phyloP scores from a whole-genome alignment of 305 asterid species.

The Fraxinus latifolia region DNA sequence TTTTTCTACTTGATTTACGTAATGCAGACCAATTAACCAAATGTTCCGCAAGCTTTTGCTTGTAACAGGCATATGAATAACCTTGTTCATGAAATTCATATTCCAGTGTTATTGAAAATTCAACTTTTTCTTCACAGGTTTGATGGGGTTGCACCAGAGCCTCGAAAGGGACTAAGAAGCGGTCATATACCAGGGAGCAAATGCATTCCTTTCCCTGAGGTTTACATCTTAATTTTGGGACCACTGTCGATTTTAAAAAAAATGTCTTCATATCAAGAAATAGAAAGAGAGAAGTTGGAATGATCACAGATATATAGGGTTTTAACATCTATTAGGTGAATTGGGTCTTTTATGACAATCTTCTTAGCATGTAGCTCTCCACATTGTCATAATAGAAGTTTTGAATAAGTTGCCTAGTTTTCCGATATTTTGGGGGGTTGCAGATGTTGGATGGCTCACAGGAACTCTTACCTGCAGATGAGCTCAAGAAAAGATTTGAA shows the following conservation, averaged over 20 bases:
- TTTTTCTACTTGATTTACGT: neutral
- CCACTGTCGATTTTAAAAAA: neutral
- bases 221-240: neutral
- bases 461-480: slow-evolving; percentile 65
- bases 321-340: neutral
- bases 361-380: neutral
- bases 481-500: slow-evolving; percentile 69
- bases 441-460: slow-evolving; percentile 84
- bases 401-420: slow-evolving; percentile 1
- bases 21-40: neutral
- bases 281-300: neutral
- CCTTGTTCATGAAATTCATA: neutral
- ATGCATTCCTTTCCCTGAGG: slow-evolving; percentile 84
- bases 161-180: slow-evolving; percentile 85
- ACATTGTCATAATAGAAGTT: neutral
- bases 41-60: neutral
- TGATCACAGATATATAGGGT: neutral
- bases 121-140: slow-evolving; percentile 41
- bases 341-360: neutral
- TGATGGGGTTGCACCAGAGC: slow-evolving; percentile 93
- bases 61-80: neutral
- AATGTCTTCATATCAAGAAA: neutral
- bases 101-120: neutral
- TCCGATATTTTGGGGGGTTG: slow-evolving; percentile 11
- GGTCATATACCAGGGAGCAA: slow-evolving; percentile 95